phyloP scores from a whole-genome alignment of 2,329 filamentous ascomycete genomes.

The Ophiostoma angusticollis region DNA sequence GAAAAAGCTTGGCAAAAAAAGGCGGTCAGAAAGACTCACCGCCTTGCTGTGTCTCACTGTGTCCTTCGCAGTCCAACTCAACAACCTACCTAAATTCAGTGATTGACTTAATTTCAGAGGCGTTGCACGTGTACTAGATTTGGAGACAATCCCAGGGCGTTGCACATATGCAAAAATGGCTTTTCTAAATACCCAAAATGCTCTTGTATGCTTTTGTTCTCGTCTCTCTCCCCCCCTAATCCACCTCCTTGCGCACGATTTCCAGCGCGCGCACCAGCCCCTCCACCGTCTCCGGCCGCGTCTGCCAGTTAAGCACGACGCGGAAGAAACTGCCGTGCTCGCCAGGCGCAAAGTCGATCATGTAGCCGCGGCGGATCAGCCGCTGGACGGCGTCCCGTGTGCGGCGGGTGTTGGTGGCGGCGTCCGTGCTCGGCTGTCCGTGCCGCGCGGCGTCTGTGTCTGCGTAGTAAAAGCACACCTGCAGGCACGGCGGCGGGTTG shows the following conservation, averaged over 20 bases:
- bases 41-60: too few species aligned
- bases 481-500: conserved; percentile 73
- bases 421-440: conserved; percentile 33
- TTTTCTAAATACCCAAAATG: background rate
- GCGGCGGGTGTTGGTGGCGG: conserved; percentile 33
- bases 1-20: too few species aligned
- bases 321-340: conserved; percentile 43
- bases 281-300: conserved; percentile 36
- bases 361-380: conserved; percentile 40
- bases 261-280: conserved; percentile 42
- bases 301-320: conserved; percentile 47
- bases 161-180: background rate
- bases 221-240: background rate
- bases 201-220: background rate
- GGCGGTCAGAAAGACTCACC: too few species aligned
- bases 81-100: too few species aligned
- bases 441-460: conserved; percentile 29
- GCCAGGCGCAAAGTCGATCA: conserved; percentile 49
- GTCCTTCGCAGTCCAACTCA: too few species aligned
- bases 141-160: too few species aligned
- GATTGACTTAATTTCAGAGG: too few species aligned
- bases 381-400: conserved; percentile 36
- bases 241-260: conserved; percentile 27
- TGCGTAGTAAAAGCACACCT: conserved; percentile 88
- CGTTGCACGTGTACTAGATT: too few species aligned